Evolutionary conservation across 208 protist species (phyloP), one percentile per base, ranked within the genome.

Genomic region (Trypanosoma vivax): DNA sequence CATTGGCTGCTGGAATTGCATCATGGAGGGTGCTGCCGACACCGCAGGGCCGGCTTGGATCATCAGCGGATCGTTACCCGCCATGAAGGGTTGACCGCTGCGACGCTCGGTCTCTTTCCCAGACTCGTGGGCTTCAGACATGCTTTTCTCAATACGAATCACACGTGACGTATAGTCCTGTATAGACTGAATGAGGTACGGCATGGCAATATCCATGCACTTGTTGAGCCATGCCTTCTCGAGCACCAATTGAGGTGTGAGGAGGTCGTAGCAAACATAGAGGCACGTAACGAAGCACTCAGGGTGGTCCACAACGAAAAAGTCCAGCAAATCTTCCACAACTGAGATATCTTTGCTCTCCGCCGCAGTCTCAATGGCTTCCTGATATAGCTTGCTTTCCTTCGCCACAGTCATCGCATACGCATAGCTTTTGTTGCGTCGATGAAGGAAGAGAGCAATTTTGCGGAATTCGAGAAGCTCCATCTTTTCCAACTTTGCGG

Each of bases 391-490:
- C 43, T 92, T 89, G 78, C 99, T 99, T 40, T 92, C 66, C 83
- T 99, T 99, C 6, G 93, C 96, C 14, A 99, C 79, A 14, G 82
- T 81, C 37, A 99, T 92, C 31, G 96, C 86, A 60, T 98, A 83
- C 5, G 72, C 41, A 54, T 68, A 98, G 42, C 83, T 67, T 46
- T 90, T 85, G 79, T 97, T 96, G 50, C 83, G 82, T 56, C 85
- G 79, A 84, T 99, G 99, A 37, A 99, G 77, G 48, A 97, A 84
- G 5, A 98, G 83, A 24, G 98, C 96, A 54, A 99, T 98, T 55
- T 97, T 91, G 52, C 98, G 90, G 88, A 99, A 99, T 77, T 99
- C 97, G 21, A 99, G 84, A 10, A 99, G 76, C 57, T 98, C 94
- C 85, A 99, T 97, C 72, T 96, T 92, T 69, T 99, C 93, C 13